A percentile compares a stretch with the other conserved stretches of the same genome.
These are phyloP conservation scores for Ganoderma lingzhi DNA, from an alignment of 1,284 basidiomycete genomes.

Conservation along the genomic window DNA sequence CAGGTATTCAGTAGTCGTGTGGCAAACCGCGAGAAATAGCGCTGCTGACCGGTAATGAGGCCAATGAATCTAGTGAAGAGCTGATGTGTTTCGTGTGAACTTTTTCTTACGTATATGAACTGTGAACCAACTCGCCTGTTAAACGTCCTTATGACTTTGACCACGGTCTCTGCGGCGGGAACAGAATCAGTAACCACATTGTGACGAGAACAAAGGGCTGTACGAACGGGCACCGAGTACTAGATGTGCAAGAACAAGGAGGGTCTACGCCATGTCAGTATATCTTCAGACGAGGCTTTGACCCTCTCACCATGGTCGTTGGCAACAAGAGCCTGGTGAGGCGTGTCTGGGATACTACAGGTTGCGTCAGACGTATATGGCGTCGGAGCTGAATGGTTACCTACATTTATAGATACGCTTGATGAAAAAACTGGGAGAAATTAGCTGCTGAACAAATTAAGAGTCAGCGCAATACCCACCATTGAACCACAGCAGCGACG, in stretches of 20 bases:
- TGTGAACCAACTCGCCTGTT: conserved; percentile 14
- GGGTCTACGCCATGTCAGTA: conserved; percentile 11
- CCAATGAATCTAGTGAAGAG: conserved; percentile 21
- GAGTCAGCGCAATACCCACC: conserved; percentile 5
- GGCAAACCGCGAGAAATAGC: no score
- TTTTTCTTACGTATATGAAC: no score
- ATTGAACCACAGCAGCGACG: conserved; percentile 30
- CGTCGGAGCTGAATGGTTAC: neutral
- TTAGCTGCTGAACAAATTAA: neutral
- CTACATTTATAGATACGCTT: conserved; percentile 31
- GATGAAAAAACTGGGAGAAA: conserved; percentile 27
- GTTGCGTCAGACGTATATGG: neutral
- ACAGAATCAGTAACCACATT: no score
- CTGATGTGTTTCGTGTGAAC: neutral
- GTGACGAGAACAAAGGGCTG: no score
- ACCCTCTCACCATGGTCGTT: conserved; percentile 19
- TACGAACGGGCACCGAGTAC: conserved; percentile 29
- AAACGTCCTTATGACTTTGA: conserved; percentile 29
- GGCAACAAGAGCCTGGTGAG: conserved; percentile 26
- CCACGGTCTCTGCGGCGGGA: conserved; percentile 23
- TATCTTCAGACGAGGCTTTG: neutral
- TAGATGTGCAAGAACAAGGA: conserved; percentile 27
- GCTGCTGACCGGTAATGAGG: conserved; percentile 23
- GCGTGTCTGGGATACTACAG: conserved; percentile 25
- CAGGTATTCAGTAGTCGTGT: neutral